These are phyloP conservation scores for Suillus spraguei DNA, from an alignment of 768 basidiomycete species.

Conservation along the genomic window DNA sequence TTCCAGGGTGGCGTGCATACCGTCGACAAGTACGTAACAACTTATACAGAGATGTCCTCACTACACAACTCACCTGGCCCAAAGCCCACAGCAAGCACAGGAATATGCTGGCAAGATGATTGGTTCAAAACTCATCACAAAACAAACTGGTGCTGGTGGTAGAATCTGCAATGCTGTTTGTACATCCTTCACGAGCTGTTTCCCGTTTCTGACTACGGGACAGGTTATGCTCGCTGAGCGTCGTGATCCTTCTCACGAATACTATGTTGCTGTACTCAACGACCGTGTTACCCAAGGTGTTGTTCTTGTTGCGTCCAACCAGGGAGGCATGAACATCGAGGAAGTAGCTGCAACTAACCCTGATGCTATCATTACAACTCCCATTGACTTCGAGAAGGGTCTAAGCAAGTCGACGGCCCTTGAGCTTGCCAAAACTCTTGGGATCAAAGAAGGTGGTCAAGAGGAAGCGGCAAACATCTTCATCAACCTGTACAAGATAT, in stretches of 20 bases:
- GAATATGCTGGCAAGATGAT: slow-evolving; percentile 93
- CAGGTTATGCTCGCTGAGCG: slow-evolving; percentile 99
- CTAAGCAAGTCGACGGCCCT: slow-evolving; percentile 73
- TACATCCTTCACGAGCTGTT: slow-evolving; percentile 18
- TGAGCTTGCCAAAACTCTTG: slow-evolving; percentile 84
- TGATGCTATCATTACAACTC: slow-evolving; percentile 91
- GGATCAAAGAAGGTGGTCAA: slow-evolving; percentile 78
- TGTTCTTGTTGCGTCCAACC: slow-evolving; percentile 90
- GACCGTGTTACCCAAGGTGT: slow-evolving; percentile 89
- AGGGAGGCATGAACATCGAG: slow-evolving; percentile 99
- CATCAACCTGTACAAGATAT: slow-evolving; percentile 91
- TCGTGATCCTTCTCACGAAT: slow-evolving; percentile 91
- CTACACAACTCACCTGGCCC: slow-evolving; percentile 15
- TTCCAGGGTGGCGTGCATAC: slow-evolving; percentile 98
- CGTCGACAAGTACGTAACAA: slow-evolving; percentile 70
- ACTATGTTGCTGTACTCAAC: slow-evolving; percentile 96
- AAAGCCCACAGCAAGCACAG: slow-evolving; percentile 84
- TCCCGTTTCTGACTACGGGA: slow-evolving; percentile 17
- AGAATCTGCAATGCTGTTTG: slow-evolving; percentile 93
- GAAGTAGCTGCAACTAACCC: slow-evolving; percentile 98
- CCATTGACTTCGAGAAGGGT: slow-evolving; percentile 84
- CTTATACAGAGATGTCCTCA: slow-evolving; percentile 2
- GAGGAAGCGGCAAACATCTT: slow-evolving; percentile 92
- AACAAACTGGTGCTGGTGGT: slow-evolving; percentile 93
- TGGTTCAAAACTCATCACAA: slow-evolving; percentile 93